Percentiles rank a stretch among this genome's conserved stretches.
Evolutionary conservation across 192 early-diverging fungal species (phyloP).

Genomic region (Spizellomyces punctatus): DNA sequence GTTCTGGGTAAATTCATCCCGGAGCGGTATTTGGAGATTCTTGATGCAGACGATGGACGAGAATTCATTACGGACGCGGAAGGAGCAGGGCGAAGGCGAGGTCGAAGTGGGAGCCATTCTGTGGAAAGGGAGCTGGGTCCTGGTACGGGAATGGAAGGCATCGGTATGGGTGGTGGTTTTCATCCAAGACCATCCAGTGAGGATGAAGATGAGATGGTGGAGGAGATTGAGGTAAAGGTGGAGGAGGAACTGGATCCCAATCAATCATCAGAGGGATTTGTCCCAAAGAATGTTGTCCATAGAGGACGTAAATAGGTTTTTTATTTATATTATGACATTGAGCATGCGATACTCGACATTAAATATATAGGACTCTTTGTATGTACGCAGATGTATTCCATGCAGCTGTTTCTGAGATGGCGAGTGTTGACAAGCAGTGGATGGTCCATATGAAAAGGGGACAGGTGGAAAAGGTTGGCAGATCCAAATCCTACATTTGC

Average conservation of each 20-base stretch:
- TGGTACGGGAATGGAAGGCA: not conserved
- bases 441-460: too few species aligned
- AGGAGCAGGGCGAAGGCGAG: slow-evolving; percentile 1
- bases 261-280: not conserved
- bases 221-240: slow-evolving; percentile 1
- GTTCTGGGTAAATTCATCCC: slow-evolving; percentile 6
- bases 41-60: slow-evolving; percentile 14
- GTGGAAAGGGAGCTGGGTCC: not conserved
- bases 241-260: not conserved
- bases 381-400: too few species aligned
- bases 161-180: not conserved
- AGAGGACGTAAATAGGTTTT: too few species aligned
- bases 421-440: too few species aligned
- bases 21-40: not conserved
- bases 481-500: too few species aligned
- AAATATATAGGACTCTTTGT: too few species aligned
- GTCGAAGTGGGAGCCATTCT: not conserved
- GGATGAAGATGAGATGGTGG: not conserved
- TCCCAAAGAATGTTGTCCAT: too few species aligned
- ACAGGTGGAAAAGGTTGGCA: too few species aligned
- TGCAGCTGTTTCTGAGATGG: too few species aligned
- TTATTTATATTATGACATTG: too few species aligned
- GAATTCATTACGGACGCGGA: not conserved
- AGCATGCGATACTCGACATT: too few species aligned
- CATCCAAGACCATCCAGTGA: not conserved